Base-by-base conservation (phyloP, 225 moss, liverwort and hornwort genomes). In the Antitrichia curtipendula region DNA sequence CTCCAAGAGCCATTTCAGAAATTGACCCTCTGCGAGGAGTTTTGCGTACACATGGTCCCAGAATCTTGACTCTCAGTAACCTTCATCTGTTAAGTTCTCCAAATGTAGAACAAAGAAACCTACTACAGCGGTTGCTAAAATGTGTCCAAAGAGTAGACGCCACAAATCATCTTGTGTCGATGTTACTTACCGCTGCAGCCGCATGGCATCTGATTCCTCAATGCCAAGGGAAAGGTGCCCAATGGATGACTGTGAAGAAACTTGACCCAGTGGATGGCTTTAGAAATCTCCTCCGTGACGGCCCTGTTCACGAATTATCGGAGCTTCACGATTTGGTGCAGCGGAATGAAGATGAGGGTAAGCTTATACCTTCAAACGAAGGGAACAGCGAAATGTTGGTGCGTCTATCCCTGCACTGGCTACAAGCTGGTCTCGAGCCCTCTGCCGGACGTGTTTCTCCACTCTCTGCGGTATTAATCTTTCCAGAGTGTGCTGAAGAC, bases 171-270 rank as follows among this genome's bases (percentile, higher is more conserved):
- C 89, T 95, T 84, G 95, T 95, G 52, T 94, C 95, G 81, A 81
- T 92, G 88, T 92, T 98, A 90, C 92, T 98, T 50, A 94, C 93
- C 66, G 96, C 97, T 79, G 96, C 95, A 74, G 92, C 98, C 70
- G 91, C 95, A 62, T 89, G 93, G 82, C 92, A 95, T 87, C 65
- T 94, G 32, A 85, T 90, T 88, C 91, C 88, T 84, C 91, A 89
- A 88, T 63, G 45, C 85, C 89, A 87, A 80, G 89, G 85, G 64
- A 91, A 90, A 73, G 90, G 89, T 88, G 89, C 84, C 86, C 91
- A 89, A 82, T 90, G 89, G 91, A 89, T 77, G 89, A 86, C 89
- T 83, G 82, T 88, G 89, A 91, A 91, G 86, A 95, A 97, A 84
- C 77, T 88, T 78, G 91, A 88, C 40, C 69, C 75, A 27, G 41